These are phyloP conservation scores for Brettanomyces sp. DNA, from an alignment of 805 yeast species.

Conservation along the genomic window DNA sequence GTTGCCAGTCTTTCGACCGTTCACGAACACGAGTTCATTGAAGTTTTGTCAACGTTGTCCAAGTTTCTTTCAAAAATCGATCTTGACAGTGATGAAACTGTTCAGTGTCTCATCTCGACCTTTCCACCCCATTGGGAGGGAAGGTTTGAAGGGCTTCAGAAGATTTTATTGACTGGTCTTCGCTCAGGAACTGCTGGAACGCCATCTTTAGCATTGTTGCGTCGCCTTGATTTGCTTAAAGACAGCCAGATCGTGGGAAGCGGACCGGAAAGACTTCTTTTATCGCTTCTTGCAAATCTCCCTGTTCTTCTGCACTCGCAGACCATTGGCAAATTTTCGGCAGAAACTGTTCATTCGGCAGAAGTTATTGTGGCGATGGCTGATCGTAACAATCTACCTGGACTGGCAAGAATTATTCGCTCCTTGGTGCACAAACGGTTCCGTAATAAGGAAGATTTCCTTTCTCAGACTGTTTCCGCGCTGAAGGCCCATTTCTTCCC, in stretches of 20 bases:
- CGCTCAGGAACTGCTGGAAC: conserved; percentile 76
- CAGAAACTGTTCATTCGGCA: conserved; percentile 45
- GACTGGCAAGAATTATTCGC: conserved; percentile 58
- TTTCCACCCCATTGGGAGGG: conserved; percentile 98
- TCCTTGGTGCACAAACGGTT: conserved; percentile 74
- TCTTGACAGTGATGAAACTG: conserved; percentile 75
- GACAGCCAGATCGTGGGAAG: conserved; percentile 74
- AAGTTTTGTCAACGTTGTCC: conserved; percentile 70
- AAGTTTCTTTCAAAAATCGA: conserved; percentile 84
- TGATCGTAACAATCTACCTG: conserved; percentile 38
- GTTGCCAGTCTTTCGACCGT: conserved; percentile 86
- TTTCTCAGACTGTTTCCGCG: conserved; percentile 68
- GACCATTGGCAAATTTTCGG: conserved; percentile 41
- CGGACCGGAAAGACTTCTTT: conserved; percentile 56
- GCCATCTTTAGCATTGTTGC: conserved; percentile 63
- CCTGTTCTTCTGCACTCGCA: conserved; percentile 82
- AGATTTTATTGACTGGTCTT: conserved; percentile 69
- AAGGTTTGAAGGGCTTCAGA: conserved; percentile 79
- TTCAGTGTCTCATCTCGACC: conserved; percentile 69
- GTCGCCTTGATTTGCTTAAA: conserved; percentile 53
- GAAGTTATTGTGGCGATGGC: conserved; percentile 55
- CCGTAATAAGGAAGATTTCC: conserved; percentile 83
- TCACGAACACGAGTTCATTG: conserved; percentile 89
- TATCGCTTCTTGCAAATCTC: conserved; percentile 66
- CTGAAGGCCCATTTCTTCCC: conserved; percentile 67